Conservation (phyloP, 2,329 filamentous ascomycete species). For the Diplodia sapinea region DNA sequence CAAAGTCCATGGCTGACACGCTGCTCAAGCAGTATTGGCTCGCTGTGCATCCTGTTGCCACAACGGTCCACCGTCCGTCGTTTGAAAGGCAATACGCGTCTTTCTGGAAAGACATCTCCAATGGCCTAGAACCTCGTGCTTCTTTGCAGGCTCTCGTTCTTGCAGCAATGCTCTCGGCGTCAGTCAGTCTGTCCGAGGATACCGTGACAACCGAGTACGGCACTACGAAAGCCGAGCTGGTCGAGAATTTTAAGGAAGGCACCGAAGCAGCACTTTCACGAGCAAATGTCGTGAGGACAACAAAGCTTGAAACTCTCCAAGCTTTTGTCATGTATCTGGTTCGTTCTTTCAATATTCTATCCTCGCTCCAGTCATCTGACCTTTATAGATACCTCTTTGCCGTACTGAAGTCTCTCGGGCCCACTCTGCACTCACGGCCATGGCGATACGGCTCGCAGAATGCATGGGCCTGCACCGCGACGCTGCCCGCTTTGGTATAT, state of each 20-base stretch:
- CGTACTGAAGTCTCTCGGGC: constrained; percentile 73
- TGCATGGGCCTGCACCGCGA: constrained; percentile 79
- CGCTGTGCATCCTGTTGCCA: constrained; percentile 71
- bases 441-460: constrained; percentile 74
- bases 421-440: constrained; percentile 74
- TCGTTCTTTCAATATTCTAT: constrained; percentile 37
- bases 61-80: constrained; percentile 70
- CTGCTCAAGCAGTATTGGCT: constrained; percentile 71
- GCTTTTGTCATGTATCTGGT: constrained; percentile 79
- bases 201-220: constrained; percentile 60
- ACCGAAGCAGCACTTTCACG: constrained; percentile 71
- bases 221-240: constrained; percentile 61
- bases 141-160: constrained; percentile 73
- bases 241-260: constrained; percentile 68
- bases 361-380: neutral
- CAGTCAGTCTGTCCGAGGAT: constrained; percentile 68
- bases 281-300: constrained; percentile 74
- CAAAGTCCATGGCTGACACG: constrained; percentile 62
- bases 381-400: constrained; percentile 68
- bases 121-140: constrained; percentile 65
- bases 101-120: constrained; percentile 69
- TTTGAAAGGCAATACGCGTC: constrained; percentile 68
- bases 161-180: constrained; percentile 71
- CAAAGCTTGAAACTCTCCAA: constrained; percentile 75
- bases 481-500: constrained; percentile 68